Conservation (phyloP, 2,329 filamentous ascomycete species). For the Massarina eburnea region DNA sequence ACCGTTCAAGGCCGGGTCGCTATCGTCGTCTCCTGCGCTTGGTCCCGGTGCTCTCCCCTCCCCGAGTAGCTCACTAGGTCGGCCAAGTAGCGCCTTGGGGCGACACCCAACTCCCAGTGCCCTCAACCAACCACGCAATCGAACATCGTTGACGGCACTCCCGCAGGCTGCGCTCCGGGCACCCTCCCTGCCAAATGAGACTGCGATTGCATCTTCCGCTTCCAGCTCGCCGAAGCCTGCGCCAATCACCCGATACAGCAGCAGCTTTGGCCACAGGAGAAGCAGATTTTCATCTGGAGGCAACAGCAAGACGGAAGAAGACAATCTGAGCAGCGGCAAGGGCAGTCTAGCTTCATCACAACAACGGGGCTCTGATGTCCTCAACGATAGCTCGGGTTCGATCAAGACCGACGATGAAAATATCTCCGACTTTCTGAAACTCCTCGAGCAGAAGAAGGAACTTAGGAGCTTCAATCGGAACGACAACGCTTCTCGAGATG, state of each 20-base stretch:
- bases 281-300: constrained; percentile 76
- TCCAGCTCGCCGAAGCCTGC: constrained; percentile 78
- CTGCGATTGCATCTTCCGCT: constrained; percentile 64
- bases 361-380: constrained; percentile 75
- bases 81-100: constrained; percentile 23
- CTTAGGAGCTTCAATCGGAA: constrained; percentile 74
- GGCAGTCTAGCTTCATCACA: constrained; percentile 71
- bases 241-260: constrained; percentile 83
- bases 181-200: constrained; percentile 63
- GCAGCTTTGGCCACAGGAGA: constrained; percentile 87
- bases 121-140: constrained; percentile 61
- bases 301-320: constrained; percentile 69
- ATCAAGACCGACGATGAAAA: constrained; percentile 85
- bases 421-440: constrained; percentile 88
- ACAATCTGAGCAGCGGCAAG: constrained; percentile 78
- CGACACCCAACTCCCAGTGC: constrained; percentile 24
- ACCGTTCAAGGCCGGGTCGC: constrained; percentile 92
- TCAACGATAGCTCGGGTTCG: constrained; percentile 68
- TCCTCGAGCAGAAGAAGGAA: constrained; percentile 86
- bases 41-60: constrained; percentile 55
- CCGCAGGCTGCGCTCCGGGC: constrained; percentile 74
- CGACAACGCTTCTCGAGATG: constrained; percentile 60
- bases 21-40: constrained; percentile 82
- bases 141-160: constrained; percentile 72
- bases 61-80: constrained; percentile 51